phyloP scores from a whole-genome alignment of 352 stramenopile genomes.

The Plasmopara halstedii region DNA sequence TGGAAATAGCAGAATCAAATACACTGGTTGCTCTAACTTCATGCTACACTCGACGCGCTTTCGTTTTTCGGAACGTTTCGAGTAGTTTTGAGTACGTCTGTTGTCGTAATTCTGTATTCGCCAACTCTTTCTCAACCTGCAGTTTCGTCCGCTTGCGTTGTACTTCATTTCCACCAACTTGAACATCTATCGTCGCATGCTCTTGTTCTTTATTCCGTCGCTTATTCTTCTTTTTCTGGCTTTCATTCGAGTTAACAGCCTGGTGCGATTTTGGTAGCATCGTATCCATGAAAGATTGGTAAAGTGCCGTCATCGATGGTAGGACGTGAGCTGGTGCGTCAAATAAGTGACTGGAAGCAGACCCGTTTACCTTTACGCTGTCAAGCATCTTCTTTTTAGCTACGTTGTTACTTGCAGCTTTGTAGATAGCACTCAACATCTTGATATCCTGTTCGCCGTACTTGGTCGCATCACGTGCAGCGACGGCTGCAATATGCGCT shows the following conservation, averaged over 20 bases:
- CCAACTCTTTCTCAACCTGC: constrained; percentile 60
- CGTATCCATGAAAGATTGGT: constrained; percentile 82
- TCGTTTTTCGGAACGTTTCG: constrained; percentile 50
- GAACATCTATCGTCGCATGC: background rate
- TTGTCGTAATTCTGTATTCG: constrained; percentile 43
- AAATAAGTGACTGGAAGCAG: constrained; percentile 42
- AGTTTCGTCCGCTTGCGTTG: constrained; percentile 56
- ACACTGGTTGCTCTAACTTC: too few species aligned
- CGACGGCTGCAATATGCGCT: constrained; percentile 15
- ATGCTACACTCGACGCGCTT: constrained; percentile 19
- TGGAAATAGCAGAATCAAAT: too few species aligned
- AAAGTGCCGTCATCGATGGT: constrained; percentile 75
- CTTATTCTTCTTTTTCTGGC: constrained; percentile 52
- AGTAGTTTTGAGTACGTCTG: constrained; percentile 68
- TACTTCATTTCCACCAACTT: constrained; percentile 11
- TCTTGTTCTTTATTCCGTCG: constrained; percentile 43
- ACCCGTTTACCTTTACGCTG: constrained; percentile 11
- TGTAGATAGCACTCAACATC: constrained; percentile 41
- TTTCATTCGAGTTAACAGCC: background rate
- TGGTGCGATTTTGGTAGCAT: constrained; percentile 68
- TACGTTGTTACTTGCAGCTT: constrained; percentile 22
- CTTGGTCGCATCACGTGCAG: constrained; percentile 18
- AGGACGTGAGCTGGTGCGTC: constrained; percentile 75
- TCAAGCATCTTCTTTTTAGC: constrained; percentile 13
- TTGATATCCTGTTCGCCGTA: too few species aligned